A percentile compares a stretch with the other conserved stretches of the same genome.
These are phyloP conservation scores for Sclerotinia borealis DNA, from an alignment of 2,329 filamentous ascomycete genomes.

Conservation along the genomic window DNA sequence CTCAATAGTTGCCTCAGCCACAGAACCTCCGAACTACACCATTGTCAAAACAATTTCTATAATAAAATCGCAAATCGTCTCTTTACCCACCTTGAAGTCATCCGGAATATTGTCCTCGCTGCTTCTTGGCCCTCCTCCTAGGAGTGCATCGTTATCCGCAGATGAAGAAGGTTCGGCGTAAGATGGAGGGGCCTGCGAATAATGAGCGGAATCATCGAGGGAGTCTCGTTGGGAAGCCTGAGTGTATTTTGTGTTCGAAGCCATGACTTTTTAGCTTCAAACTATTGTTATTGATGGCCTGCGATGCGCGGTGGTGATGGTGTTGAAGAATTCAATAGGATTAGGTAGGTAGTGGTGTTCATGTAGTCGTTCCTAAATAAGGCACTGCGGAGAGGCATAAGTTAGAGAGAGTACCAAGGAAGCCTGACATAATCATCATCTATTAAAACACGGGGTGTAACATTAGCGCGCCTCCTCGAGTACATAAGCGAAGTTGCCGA, in stretches of 20 bases:
- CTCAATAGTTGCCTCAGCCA: constrained; percentile 88
- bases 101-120: constrained; percentile 91
- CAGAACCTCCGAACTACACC: constrained; percentile 76
- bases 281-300: neutral
- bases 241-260: constrained; percentile 73
- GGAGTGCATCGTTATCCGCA: constrained; percentile 45
- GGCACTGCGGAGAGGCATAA: neutral
- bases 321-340: neutral
- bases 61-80: neutral
- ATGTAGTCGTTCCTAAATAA: neutral
- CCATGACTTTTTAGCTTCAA: constrained; percentile 45
- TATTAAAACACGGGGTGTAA: neutral
- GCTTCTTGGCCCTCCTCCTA: constrained; percentile 63
- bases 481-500: no score
- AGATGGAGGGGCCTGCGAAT: constrained; percentile 74
- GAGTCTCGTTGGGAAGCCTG: constrained; percentile 82
- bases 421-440: neutral
- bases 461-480: neutral
- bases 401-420: constrained; percentile 1
- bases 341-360: neutral
- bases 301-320: neutral
- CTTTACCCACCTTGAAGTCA: constrained; percentile 83
- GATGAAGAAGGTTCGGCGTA: constrained; percentile 60
- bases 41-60: constrained; percentile 13
- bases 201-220: constrained; percentile 59